Base-by-base conservation (phyloP, 2,329 filamentous ascomycete species). In the Scortechinia acanthostroma region DNA sequence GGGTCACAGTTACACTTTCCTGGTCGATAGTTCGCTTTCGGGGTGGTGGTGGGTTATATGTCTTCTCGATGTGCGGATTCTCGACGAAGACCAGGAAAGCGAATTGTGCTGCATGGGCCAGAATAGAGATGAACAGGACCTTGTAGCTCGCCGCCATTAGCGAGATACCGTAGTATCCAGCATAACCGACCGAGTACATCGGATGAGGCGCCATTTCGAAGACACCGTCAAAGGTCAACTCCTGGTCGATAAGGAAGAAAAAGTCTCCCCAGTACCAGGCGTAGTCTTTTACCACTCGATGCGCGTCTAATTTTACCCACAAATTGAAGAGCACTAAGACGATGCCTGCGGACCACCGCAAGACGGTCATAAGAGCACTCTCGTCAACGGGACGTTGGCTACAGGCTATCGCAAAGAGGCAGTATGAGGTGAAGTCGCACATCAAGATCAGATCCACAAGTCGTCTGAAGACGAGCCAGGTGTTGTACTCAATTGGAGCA, bases 181-280 rank as follows among this genome's bases (percentile, higher is more conserved):
- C 90, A 64, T 98, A 98, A 30, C 93, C 35, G 57, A 97, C 91
- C 46, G 91, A 95, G 68, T 97, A 97, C 91, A 97, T 97, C 51
- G 91, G 91, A 61, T 97, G 93, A 22, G 93, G 93, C 17, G 93
- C 93, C 84, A 98, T 94, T 68, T 98, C 93, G 61, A 97, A 98
- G 50, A 98, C 93, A 46, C 93, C 93, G 60, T 98, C 93, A 63
- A 98, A 98, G 43, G 91, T 97, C 61, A 98, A 74, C 59, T 95
- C 89, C 68, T 97, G 91, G 65, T 98, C 93, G 62, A 98, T 88
- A 58, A 98, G 83, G 66, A 90, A 98, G 74, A 97, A 98, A 68
- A 97, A 97, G 65, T 98, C 93, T 49, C 93, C 93, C 93, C 93
- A 98, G 67, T 97, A 98, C 93, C 93, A 98, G 21, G 93, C 93